Evolutionary conservation across 2,329 filamentous ascomycete species (phyloP).

Genomic region (Cytospora chrysosperma): DNA sequence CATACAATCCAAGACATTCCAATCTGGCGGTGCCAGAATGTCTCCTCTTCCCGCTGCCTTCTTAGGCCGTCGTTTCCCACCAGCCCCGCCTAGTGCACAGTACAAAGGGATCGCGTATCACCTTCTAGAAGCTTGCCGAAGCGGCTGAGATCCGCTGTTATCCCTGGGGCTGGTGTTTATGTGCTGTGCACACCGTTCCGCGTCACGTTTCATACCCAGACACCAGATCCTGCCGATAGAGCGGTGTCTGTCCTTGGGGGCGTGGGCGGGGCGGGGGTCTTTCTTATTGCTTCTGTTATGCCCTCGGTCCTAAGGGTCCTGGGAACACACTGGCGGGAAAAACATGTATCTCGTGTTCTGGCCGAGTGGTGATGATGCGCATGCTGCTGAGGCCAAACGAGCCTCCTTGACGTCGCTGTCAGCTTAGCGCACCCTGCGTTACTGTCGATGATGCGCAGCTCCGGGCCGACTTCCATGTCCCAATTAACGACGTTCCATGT

Average conservation of each 20-base stretch:
- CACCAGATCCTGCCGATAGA: neutral
- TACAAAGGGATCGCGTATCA: neutral
- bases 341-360: neutral
- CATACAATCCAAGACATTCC: conserved; percentile 9
- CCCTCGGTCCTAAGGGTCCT: conserved; percentile 19
- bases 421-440: neutral
- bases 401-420: neutral
- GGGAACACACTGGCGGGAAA: conserved; percentile 1
- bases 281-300: neutral
- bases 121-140: conserved; percentile 18
- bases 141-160: conserved; percentile 9
- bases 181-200: neutral
- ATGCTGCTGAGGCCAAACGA: neutral
- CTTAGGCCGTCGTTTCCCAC: neutral
- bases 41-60: neutral
- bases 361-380: neutral
- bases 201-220: neutral
- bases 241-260: neutral
- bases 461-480: neutral
- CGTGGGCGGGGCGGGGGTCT: no score
- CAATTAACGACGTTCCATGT: neutral
- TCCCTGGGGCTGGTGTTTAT: neutral
- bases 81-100: neutral
- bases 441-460: conserved; percentile 2
- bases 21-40: neutral